A percentile compares a stretch with the other conserved stretches of the same genome.
Evolutionary conservation across 495 filamentous ascomycete genomes (phyloP).

Genomic region (Hyaloscypha variabilis): DNA sequence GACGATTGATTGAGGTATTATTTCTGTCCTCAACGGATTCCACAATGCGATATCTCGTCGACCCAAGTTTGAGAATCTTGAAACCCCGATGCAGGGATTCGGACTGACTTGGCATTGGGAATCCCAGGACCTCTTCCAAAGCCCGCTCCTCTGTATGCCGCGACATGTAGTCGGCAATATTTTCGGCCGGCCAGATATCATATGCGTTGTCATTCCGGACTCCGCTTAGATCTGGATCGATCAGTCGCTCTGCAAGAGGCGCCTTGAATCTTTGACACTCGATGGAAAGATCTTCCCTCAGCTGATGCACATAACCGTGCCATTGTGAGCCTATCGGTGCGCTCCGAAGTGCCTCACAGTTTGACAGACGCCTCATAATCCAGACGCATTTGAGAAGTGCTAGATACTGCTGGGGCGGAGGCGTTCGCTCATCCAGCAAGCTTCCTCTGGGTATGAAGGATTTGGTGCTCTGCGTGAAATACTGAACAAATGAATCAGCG

Average conservation of each 20-base stretch:
- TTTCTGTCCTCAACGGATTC: conserved; percentile 16
- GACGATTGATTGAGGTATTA: conserved; percentile 3
- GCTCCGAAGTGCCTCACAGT: conserved; percentile 6
- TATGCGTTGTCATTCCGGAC: conserved; percentile 8
- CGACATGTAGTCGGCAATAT: conserved; percentile 21
- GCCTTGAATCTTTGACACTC: conserved; percentile 21
- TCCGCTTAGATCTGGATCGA: conserved; percentile 13
- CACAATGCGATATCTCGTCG: conserved; percentile 15
- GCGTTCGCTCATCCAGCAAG: conserved; percentile 25
- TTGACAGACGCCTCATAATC: conserved; percentile 24
- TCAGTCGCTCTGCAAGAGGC: conserved; percentile 12
- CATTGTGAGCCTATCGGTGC: conserved; percentile 24
- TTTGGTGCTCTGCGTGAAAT: conserved; percentile 26
- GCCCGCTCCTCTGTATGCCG: conserved; percentile 7
- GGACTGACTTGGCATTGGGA: conserved; percentile 18
- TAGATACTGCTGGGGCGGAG: conserved; percentile 28
- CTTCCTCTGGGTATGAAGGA: conserved; percentile 22
- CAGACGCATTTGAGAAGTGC: conserved; percentile 33
- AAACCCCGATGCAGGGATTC: conserved; percentile 10
- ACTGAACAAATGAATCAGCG: conserved; percentile 28
- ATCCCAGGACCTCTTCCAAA: conserved; percentile 18
- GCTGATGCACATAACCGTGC: conserved; percentile 28
- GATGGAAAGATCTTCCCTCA: conserved; percentile 21
- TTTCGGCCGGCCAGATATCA: conserved; percentile 20
- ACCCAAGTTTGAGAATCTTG: conserved; percentile 3